These are phyloP conservation scores for Parathielavia appendiculata DNA, from an alignment of 495 filamentous ascomycete genomes.

Conservation along the genomic window DNA sequence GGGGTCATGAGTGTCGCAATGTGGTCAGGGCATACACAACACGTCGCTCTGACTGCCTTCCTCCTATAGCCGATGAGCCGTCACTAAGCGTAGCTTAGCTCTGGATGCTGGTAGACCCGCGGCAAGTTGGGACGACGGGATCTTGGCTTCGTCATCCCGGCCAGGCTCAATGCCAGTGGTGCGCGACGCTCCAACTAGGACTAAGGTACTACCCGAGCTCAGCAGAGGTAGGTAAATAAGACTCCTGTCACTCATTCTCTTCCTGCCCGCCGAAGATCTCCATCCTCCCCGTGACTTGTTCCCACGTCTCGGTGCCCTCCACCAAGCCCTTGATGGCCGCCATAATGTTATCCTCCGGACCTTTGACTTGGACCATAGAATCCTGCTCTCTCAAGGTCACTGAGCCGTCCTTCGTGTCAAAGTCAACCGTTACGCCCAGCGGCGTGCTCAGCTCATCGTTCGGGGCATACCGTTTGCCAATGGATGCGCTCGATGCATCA, in stretches of 20 bases:
- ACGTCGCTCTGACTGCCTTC: no score
- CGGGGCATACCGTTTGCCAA: conserved; percentile 63
- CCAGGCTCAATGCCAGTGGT: no score
- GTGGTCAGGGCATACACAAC: no score
- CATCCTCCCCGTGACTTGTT: conserved; percentile 5
- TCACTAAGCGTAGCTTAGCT: no score
- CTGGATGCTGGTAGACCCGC: no score
- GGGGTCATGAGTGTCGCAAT: no score
- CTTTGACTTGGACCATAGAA: conserved; percentile 61
- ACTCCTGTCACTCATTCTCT: background rate
- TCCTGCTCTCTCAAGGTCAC: conserved; percentile 67
- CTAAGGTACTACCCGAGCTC: no score
- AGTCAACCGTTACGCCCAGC: conserved; percentile 64
- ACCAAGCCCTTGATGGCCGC: conserved; percentile 55
- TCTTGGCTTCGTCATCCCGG: no score
- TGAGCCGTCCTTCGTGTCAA: conserved; percentile 62
- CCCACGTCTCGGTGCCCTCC: conserved; percentile 61
- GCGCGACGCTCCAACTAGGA: no score
- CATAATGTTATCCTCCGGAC: conserved; percentile 60
- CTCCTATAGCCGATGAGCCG: no score
- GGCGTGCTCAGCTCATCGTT: conserved; percentile 66
- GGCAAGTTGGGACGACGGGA: no score
- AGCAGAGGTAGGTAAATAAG: no score
- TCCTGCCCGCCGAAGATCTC: background rate
- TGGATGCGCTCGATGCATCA: conserved; percentile 28